phyloP scores from a whole-genome alignment of 2,329 filamentous ascomycete genomes.

The Phaeophleospora eucalypticola region DNA sequence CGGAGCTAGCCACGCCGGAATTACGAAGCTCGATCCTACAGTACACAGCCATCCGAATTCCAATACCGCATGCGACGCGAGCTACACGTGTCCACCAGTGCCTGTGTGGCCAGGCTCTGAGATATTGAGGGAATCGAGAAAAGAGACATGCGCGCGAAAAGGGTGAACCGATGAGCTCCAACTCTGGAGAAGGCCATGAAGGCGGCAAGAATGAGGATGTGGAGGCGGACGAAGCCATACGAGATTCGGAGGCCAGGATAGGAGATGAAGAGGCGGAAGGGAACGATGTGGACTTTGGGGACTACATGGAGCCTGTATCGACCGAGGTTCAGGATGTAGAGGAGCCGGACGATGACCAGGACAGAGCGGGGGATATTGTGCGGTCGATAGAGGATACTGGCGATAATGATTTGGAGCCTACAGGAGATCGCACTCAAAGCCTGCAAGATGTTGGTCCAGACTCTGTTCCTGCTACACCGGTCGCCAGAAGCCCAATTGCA shows the following conservation, averaged over 20 bases:
- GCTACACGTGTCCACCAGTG: not conserved
- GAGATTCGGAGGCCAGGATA: slow-evolving; percentile 23
- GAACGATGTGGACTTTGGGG: slow-evolving; percentile 17
- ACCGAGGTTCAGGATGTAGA: slow-evolving; percentile 2
- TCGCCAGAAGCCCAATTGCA: slow-evolving; percentile 38
- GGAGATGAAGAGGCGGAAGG: slow-evolving; percentile 22
- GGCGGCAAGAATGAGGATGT: slow-evolving; percentile 56
- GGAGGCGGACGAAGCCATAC: slow-evolving; percentile 34
- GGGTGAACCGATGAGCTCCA: slow-evolving; percentile 64
- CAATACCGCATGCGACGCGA: not conserved
- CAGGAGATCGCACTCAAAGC: slow-evolving; percentile 6
- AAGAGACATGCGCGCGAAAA: slow-evolving; percentile 51
- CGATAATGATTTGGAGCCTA: slow-evolving; percentile 24
- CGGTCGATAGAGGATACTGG: slow-evolving; percentile 17
- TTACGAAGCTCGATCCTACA: slow-evolving; percentile 5
- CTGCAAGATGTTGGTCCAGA: slow-evolving; percentile 15
- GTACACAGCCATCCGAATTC: slow-evolving; percentile 3
- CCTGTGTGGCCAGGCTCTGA: not conserved
- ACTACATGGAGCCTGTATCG: slow-evolving; percentile 4
- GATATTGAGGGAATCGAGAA: slow-evolving; percentile 4
- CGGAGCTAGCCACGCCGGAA: not conserved
- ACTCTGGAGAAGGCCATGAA: slow-evolving; percentile 58
- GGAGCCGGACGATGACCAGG: slow-evolving; percentile 15
- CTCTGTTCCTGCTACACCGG: slow-evolving; percentile 22
- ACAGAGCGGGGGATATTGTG: slow-evolving; percentile 1